Evolutionary conservation across 208 protist genomes (phyloP).

Genomic region (Zelonia costaricensis): DNA sequence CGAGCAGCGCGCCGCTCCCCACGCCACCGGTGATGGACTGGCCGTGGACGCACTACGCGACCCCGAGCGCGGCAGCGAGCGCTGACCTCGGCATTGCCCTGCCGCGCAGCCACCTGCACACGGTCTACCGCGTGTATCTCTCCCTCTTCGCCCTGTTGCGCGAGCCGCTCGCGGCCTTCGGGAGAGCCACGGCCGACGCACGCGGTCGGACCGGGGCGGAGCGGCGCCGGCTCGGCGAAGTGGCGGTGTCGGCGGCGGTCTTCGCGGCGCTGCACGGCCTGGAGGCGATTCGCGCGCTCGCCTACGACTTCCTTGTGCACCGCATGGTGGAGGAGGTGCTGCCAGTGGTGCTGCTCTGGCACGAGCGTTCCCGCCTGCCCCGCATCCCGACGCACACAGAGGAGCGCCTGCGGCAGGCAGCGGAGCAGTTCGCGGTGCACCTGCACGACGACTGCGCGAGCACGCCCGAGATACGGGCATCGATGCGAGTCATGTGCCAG

Average conservation of each 20-base stretch:
- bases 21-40: constrained; percentile 24
- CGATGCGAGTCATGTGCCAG: constrained; percentile 14
- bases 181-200: constrained; percentile 18
- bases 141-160: constrained; percentile 67
- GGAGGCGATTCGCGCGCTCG: constrained; percentile 52
- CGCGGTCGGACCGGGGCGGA: constrained; percentile 43
- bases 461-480: constrained; percentile 5
- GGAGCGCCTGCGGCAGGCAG: constrained; percentile 41
- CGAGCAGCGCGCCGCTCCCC: constrained; percentile 10
- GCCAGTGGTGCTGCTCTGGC: constrained; percentile 71
- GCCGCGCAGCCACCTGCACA: constrained; percentile 77
- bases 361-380: constrained; percentile 55
- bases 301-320: constrained; percentile 64
- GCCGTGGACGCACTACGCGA: constrained; percentile 34
- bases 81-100: constrained; percentile 34
- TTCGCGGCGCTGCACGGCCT: constrained; percentile 55
- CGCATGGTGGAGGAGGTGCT: constrained; percentile 82
- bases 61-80: background rate
- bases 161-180: constrained; percentile 66
- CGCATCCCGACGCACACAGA: constrained; percentile 82
- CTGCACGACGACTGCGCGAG: constrained; percentile 19
- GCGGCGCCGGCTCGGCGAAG: constrained; percentile 51
- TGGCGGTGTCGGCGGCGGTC: constrained; percentile 54
- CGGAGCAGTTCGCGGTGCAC: constrained; percentile 32
- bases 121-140: constrained; percentile 80